A percentile compares a stretch with the other conserved stretches of the same genome.
phyloP scores from a whole-genome alignment of 257 asterid genomes.

The Petunia axillaris region DNA sequence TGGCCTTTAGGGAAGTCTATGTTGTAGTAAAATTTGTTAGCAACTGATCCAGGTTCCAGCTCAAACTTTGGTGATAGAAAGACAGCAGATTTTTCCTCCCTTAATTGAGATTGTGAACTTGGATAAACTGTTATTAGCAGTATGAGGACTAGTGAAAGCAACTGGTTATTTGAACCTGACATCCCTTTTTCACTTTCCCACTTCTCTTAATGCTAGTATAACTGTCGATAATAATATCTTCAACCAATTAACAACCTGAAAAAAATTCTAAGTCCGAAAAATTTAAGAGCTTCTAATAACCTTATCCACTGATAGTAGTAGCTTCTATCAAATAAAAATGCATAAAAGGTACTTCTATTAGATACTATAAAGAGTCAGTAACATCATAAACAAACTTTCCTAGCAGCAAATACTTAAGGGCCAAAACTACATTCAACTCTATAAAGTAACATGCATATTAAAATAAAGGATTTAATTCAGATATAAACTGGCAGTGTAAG shows the following conservation, averaged over 20 bases:
- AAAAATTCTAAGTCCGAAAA: not conserved
- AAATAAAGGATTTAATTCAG: too few relatives aligned
- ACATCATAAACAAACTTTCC: not conserved
- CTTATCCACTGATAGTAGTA: not conserved
- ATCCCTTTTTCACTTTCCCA: constrained; percentile 15
- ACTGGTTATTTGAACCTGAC: constrained; percentile 21
- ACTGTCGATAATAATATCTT: not conserved
- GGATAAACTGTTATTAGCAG: constrained; percentile 11
- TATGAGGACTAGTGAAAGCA: constrained; percentile 20
- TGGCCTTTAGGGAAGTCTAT: constrained; percentile 49
- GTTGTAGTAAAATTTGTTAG: constrained; percentile 30
- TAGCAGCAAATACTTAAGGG: too few relatives aligned
- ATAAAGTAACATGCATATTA: too few relatives aligned
- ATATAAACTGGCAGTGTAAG: too few relatives aligned
- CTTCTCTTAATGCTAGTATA: not conserved
- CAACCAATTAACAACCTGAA: not conserved
- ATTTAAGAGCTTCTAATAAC: not conserved
- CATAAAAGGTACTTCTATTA: not conserved
- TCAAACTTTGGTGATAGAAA: constrained; percentile 42
- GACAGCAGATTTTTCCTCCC: constrained; percentile 32
- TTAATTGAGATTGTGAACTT: constrained; percentile 23
- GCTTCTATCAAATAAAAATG: not conserved
- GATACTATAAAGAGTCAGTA: not conserved
- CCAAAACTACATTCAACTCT: too few relatives aligned
- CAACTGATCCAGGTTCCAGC: constrained; percentile 43